These are phyloP conservation scores for Colletotrichum cordylinicola DNA, from an alignment of 2,329 filamentous ascomycete genomes.

Conservation along the genomic window DNA sequence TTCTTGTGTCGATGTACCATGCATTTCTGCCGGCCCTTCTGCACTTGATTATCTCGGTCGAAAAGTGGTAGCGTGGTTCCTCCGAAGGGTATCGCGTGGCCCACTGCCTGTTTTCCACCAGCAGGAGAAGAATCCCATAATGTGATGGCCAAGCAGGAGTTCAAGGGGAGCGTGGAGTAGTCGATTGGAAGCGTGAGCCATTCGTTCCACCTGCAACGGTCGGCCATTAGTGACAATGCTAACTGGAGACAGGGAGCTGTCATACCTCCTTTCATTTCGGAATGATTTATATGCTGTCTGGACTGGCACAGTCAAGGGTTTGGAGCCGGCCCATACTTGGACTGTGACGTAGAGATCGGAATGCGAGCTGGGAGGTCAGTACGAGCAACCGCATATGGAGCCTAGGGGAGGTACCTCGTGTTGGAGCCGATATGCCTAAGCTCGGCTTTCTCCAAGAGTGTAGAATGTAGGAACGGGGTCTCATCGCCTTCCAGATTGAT, in stretches of 20 bases:
- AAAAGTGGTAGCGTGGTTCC: slow-evolving; percentile 94
- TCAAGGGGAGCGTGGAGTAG: slow-evolving; percentile 81
- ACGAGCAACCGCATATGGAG: slow-evolving; percentile 15
- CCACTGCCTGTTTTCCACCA: slow-evolving; percentile 71
- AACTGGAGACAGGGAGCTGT: neutral
- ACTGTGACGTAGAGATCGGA: slow-evolving; percentile 94
- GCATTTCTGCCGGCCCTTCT: slow-evolving; percentile 93
- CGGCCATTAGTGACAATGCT: slow-evolving; percentile 4
- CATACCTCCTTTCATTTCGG: slow-evolving; percentile 70
- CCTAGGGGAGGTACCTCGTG: slow-evolving; percentile 58
- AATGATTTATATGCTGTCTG: slow-evolving; percentile 95
- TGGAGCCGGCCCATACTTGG: slow-evolving; percentile 95
- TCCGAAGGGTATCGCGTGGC: slow-evolving; percentile 88
- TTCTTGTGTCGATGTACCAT: slow-evolving; percentile 79
- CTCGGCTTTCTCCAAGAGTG: slow-evolving; percentile 78
- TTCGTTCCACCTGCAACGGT: slow-evolving; percentile 79
- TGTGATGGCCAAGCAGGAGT: slow-evolving; percentile 88
- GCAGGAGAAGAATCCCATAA: slow-evolving; percentile 92
- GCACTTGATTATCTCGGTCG: slow-evolving; percentile 87
- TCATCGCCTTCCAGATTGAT: slow-evolving; percentile 55
- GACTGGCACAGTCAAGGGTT: slow-evolving; percentile 88
- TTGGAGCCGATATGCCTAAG: slow-evolving; percentile 89
- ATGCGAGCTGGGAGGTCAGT: slow-evolving; percentile 60
- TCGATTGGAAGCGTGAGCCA: slow-evolving; percentile 90
- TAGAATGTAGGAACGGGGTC: slow-evolving; percentile 59